Evolutionary conservation across 257 asterid genomes (phyloP).

Genomic region (Solanum peruvianum): DNA sequence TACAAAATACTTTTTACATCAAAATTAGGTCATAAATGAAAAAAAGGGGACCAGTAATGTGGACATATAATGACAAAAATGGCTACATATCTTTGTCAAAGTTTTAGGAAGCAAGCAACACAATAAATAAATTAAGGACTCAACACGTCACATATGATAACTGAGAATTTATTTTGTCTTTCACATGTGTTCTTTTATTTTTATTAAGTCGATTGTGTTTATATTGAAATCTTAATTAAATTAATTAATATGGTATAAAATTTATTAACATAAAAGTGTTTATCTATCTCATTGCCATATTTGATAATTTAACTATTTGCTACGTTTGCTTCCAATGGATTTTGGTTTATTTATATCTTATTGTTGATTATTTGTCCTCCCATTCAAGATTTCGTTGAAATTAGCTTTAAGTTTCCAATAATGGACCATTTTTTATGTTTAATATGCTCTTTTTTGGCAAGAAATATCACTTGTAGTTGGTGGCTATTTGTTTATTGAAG

Average conservation of each 20-base stretch:
- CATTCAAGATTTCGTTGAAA: background rate
- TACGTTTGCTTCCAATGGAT: background rate
- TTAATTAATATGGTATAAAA: accelerated
- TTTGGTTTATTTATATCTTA: background rate
- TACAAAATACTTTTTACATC: background rate
- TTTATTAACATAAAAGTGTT: background rate
- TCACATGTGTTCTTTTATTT: background rate
- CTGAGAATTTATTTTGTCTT: background rate
- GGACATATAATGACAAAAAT: background rate
- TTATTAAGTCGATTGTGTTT: no score
- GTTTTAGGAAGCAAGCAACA: background rate
- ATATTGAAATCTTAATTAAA: accelerated
- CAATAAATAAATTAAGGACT: background rate
- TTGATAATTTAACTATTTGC: background rate
- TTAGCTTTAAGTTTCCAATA: background rate
- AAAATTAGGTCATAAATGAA: background rate
- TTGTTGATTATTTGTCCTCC: background rate
- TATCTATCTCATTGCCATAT: no score
- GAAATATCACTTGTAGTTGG: background rate
- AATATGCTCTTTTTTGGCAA: background rate
- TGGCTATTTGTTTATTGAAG: background rate
- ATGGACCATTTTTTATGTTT: background rate
- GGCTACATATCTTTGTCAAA: background rate
- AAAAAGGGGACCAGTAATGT: background rate
- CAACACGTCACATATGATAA: background rate